These are phyloP conservation scores for Lentinula detonsa DNA, from an alignment of 768 basidiomycete species.

Conservation along the genomic window DNA sequence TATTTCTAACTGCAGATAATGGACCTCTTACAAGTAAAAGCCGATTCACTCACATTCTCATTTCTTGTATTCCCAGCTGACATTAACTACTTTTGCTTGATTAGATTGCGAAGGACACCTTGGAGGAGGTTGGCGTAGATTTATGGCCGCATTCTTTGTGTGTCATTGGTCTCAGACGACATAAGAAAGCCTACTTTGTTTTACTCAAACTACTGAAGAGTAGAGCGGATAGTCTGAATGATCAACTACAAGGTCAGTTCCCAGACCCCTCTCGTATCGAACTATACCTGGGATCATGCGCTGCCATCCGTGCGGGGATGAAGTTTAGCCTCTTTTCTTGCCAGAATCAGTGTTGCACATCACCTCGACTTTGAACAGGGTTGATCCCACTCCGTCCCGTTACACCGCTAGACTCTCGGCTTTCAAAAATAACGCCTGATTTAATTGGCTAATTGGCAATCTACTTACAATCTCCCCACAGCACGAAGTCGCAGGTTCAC, in stretches of 20 bases:
- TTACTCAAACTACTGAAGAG: neutral
- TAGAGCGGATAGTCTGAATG: neutral
- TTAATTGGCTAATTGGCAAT: neutral
- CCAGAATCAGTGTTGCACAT: neutral
- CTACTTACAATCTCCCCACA: neutral
- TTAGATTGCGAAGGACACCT: neutral
- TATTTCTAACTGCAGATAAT: neutral
- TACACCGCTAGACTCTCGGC: neutral
- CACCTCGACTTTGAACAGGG: neutral
- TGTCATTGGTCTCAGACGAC: neutral
- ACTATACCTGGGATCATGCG: neutral
- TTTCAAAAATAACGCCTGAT: neutral
- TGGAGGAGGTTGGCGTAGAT: neutral
- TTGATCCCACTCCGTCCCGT: neutral
- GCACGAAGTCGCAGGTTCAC: neutral
- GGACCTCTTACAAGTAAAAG: neutral
- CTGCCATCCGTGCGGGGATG: neutral
- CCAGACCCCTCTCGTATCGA: neutral
- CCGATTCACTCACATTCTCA: neutral
- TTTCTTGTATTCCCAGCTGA: neutral
- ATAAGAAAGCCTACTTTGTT: constrained; percentile 5
- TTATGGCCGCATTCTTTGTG: constrained; percentile 2
- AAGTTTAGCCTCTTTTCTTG: neutral
- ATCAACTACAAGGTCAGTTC: neutral
- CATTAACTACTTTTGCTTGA: neutral